phyloP scores from a whole-genome alignment of 441 rosid genomes.

The Aleurites moluccanus region DNA sequence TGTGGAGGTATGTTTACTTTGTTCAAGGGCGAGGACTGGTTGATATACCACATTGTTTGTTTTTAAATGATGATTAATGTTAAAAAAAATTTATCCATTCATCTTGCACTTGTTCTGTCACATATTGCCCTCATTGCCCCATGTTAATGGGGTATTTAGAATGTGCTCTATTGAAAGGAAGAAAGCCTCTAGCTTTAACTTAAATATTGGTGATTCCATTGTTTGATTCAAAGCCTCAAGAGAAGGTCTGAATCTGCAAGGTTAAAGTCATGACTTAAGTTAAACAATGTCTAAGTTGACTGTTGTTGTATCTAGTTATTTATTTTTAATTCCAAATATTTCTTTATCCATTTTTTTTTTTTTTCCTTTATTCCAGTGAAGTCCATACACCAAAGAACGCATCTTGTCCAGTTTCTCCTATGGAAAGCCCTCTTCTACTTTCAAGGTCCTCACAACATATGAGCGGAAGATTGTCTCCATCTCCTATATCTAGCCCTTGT shows the following conservation, averaged over 20 bases:
- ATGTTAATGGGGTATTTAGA: background rate
- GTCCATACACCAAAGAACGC: constrained; percentile 45
- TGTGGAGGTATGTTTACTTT: background rate
- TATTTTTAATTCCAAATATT: background rate
- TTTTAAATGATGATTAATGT: background rate
- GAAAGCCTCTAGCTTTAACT: background rate
- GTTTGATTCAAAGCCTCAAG: background rate
- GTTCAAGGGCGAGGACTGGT: background rate
- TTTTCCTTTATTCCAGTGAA: constrained; percentile 43
- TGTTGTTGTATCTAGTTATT: background rate
- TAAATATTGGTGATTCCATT: background rate
- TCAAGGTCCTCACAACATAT: constrained; percentile 60
- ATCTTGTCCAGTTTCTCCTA: constrained; percentile 70
- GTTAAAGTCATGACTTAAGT: background rate
- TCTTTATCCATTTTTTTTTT: constrained; percentile 3
- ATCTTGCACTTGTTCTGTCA: background rate
- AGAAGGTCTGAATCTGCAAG: background rate
- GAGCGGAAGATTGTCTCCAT: constrained; percentile 74
- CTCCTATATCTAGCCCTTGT: constrained; percentile 71
- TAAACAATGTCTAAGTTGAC: background rate
- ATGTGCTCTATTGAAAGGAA: background rate
- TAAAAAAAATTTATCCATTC: background rate
- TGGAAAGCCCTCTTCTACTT: constrained; percentile 65
- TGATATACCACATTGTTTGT: background rate
- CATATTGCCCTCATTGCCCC: background rate